A percentile compares a stretch with the other conserved stretches of the same genome.
Evolutionary conservation across 108 stramenopile species (phyloP).

Genomic region (Cyclotella choctawhatcheeana): DNA sequence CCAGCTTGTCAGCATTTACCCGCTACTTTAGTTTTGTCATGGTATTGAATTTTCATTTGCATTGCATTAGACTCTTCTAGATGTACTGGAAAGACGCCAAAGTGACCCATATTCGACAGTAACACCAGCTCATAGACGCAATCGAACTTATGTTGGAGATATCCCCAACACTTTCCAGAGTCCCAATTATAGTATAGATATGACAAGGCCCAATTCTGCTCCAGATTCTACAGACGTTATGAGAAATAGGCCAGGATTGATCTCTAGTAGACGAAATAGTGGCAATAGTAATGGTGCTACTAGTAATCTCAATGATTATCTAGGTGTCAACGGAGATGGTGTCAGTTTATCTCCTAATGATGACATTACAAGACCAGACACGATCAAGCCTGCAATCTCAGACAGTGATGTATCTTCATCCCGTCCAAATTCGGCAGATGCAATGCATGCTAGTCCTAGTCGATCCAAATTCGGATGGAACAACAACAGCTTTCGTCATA

Average conservation of each 20-base stretch:
- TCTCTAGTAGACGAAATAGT: not conserved
- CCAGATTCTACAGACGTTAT: not conserved
- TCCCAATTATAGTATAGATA: too few species aligned
- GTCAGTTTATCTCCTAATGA: not conserved
- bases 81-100: slow-evolving; percentile 50
- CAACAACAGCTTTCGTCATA: not conserved
- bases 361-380: not conserved
- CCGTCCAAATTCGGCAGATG: not conserved
- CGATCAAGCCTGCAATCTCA: not conserved
- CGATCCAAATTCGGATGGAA: not conserved
- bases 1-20: not conserved
- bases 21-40: not conserved
- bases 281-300: not conserved
- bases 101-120: not conserved
- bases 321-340: slow-evolving; percentile 6
- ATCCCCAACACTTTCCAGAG: not conserved
- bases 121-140: slow-evolving; percentile 17
- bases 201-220: slow-evolving; percentile 3
- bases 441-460: not conserved
- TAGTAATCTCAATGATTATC: slow-evolving; percentile 1
- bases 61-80: slow-evolving; percentile 35
- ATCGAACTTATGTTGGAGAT: slow-evolving; percentile 8
- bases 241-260: not conserved
- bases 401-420: not conserved
- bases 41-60: not conserved